phyloP scores from a whole-genome alignment of 768 basidiomycete species.

The Hortiboletus campestris region DNA sequence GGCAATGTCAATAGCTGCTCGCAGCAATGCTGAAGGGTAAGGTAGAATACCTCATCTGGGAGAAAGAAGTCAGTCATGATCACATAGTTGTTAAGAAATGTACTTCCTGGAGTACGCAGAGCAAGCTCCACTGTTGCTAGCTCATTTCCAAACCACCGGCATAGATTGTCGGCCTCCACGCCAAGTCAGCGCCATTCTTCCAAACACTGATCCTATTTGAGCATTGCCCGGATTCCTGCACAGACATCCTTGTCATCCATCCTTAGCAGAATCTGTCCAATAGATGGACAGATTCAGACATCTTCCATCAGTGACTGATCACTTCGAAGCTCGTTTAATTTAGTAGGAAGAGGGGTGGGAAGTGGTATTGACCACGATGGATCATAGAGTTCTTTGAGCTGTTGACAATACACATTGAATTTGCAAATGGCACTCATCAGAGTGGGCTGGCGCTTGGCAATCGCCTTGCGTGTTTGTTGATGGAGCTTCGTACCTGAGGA shows the following conservation, averaged over 20 bases:
- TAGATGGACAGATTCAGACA: slow-evolving; percentile 7
- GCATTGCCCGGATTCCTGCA: slow-evolving; percentile 31
- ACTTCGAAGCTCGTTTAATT: slow-evolving; percentile 19
- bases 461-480: neutral
- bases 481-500: slow-evolving; percentile 6
- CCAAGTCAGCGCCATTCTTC: slow-evolving; percentile 31
- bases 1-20: too few relatives aligned
- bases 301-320: slow-evolving; percentile 35
- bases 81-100: too few relatives aligned
- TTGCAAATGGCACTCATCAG: slow-evolving; percentile 10
- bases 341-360: slow-evolving; percentile 31
- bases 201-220: slow-evolving; percentile 26
- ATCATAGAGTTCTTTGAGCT: slow-evolving; percentile 16
- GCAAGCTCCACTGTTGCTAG: slow-evolving; percentile 23
- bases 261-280: slow-evolving; percentile 19
- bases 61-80: too few relatives aligned
- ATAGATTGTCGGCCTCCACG: slow-evolving; percentile 34
- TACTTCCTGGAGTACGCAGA: too few relatives aligned
- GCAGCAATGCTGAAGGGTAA: too few relatives aligned
- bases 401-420: slow-evolving; percentile 30
- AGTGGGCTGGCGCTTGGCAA: neutral
- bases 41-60: too few relatives aligned
- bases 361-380: slow-evolving; percentile 31
- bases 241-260: slow-evolving; percentile 31
- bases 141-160: slow-evolving; percentile 34